Evolutionary conservation across 257 asterid genomes (phyloP), one percentile per base, ranked within the genome.

Genomic region (Hygrophila difformis): DNA sequence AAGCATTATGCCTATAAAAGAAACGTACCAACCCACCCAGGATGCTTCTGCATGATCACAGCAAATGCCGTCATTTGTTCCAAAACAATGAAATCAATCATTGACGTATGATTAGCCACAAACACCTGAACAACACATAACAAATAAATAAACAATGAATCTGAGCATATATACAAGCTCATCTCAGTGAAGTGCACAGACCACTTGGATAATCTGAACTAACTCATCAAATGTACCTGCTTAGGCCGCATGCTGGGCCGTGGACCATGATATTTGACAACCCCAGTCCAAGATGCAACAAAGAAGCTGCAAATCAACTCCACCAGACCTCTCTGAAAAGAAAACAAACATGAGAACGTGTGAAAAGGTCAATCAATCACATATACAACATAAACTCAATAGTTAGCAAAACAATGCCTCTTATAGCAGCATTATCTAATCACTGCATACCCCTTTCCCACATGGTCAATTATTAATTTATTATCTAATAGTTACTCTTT

Each of bases 51-150:
- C 99, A 91, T 91, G 44, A 91, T 91, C 60, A 86, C 99, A 49
- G 97, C 99, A 69, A 91, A 91, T 64, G 99, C 94, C 55, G 96
- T 86, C 99, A 91, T 86, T 78, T 91, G 99, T 60, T 91, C 99
- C 62, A 91, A 75, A 55, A 86, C 69, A 41, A 91, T 71, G 78
- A 91, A 91, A 66, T 91, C 99, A 67, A 91, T 91, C 99, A 91
- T 91, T 53, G 99, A 91, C 10, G 99, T 91, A 75, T 91, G 99
- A 66, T 91, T 91, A 20, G 99, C 89, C 61, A 91, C 97, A 65
- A 91, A 91, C 33, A 91, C 87, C 99, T 91, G 89, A 44, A 65
- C 55, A 61, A 45, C n/a, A 37, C 24, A 51, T 56, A 45, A 17
- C 14, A 28, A 39, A 38, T 16, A 44, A 56, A 36, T 7, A 51